Base-by-base conservation (phyloP, 2,329 filamentous ascomycete genomes). In the Ceratocystis eucalypticola region DNA sequence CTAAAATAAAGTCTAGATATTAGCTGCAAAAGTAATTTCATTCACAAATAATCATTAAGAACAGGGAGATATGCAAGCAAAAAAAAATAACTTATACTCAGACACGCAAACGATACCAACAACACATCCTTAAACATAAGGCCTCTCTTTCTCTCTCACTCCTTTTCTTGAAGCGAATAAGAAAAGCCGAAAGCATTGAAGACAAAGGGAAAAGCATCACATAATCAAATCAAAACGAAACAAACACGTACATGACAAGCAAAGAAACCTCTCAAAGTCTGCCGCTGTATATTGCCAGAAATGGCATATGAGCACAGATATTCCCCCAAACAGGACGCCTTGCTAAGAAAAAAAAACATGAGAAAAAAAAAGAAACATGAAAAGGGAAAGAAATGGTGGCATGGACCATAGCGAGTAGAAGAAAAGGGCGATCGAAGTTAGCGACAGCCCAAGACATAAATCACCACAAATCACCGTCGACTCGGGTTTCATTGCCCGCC, bases 331-430 rank as follows among this genome's bases (percentile, higher is more conserved):
- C 48, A 53, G 48, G 48, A 53, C 48, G 20, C 48, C 48, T 20
- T 53, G 48, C 48, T 53, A 25, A 53, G 22, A 53, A 15, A 53
- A 66, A 37, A 22, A 20, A 30, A 50, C 3, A 25, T n/a, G n/a
- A 15, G 12, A 41, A 41, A 12, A 41, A 41, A 41, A 33, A 41
- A 20, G 41, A 59, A 69, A 41, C 30, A 61, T 69, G 50, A 67
- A 68, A 69, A 68, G 30, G 66, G 55, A 64, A 65, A 71, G 71
- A 72, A 73, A 71, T 69, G 17, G 5, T 62, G 12, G 22, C 30
- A 30, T 62, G 20, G 65, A 37, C 30, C 53, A 20, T 41, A 8
- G 37, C n/a, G 25, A 33, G 37, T 45, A 57, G n/a, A 48, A 55
- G 17, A 62, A 63, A 41, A 15, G 10, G 12, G 37, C 37, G 3